Base-by-base conservation (phyloP, 768 basidiomycete species). In the Tricholoma saponaceum region DNA sequence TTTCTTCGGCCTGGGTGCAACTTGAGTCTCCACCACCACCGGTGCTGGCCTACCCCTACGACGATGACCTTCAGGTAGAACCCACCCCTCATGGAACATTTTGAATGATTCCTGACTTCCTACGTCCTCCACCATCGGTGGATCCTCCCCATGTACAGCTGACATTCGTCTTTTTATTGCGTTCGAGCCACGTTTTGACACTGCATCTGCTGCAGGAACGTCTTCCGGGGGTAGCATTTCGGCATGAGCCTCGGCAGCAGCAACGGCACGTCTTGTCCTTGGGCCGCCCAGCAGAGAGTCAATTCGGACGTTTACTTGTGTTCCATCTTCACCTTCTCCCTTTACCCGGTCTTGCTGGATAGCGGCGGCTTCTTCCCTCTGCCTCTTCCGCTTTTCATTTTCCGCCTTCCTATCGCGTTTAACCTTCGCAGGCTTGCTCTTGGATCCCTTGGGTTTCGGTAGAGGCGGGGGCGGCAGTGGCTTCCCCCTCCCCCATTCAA, bases 41-140 rank as follows among this genome's bases (percentile, higher is more conserved):
- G 71, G 69, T 9, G 47, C n/a, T 12, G 47, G 16, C 13, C 89
- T 74, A 20, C 84, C 84, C 28, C 85, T 81, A 30, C 93, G 79
- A 61, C 83, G 81, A 52, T 84, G 81, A 32, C 88, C 90, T 2
- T 84, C 76, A 22, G 92, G 90, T 13, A 95, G 72, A 7, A 96
- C 91, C 93, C 92, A 95, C 0, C 94, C 94, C 22, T 78, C 76
- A 58, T 97, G 87, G 72, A 96, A 96, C 72, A 87, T 71, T 66
- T 77, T 82, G 76, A 96, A 97, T 18, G 86, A 87, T 43, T 81
- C 81, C 55, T 83, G 80, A 43, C 81, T 79, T 66, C 88, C 89
- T 30, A 95, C 83, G 41, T 85, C 77, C n/a, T 85, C 80, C 2
- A 92, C 86, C 54, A 89, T 73, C 23, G 81, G 78, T 4, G 52